phyloP scores from a whole-genome alignment of 345 rosid species.

The Populus simonii region DNA sequence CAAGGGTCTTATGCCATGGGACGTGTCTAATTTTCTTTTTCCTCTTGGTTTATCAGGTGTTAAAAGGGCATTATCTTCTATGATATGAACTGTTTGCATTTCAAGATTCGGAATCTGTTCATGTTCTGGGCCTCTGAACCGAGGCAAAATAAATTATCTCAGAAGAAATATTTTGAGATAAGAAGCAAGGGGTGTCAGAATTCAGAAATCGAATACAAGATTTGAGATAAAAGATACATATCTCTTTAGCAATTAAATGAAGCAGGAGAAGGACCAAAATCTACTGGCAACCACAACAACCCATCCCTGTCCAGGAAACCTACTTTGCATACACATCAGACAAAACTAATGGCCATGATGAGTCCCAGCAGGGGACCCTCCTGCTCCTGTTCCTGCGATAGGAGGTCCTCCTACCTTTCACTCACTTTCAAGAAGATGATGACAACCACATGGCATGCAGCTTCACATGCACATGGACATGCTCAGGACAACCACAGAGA shows the following conservation, averaged over 20 bases:
- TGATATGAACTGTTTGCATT: no score
- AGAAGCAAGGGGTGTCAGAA: no score
- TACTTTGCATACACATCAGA: constrained; percentile 36
- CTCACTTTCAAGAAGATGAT: constrained; percentile 18
- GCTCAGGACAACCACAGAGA: background rate
- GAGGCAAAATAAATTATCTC: no score
- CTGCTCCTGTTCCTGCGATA: constrained; percentile 1
- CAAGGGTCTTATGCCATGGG: background rate
- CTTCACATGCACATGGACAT: constrained; percentile 19
- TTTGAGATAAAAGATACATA: background rate
- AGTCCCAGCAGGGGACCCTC: constrained; percentile 12
- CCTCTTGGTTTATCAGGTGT: background rate
- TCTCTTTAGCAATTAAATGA: constrained; percentile 22
- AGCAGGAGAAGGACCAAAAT: constrained; percentile 10
- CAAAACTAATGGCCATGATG: constrained; percentile 28
- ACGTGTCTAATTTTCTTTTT: background rate
- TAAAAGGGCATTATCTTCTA: background rate
- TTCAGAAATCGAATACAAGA: background rate
- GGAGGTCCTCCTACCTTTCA: constrained; percentile 4
- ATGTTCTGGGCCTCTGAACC: no score
- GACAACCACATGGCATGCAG: constrained; percentile 21
- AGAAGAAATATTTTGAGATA: background rate
- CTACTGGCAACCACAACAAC: background rate
- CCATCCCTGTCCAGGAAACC: constrained; percentile 36
- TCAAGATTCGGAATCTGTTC: no score